Evolutionary conservation across 129 eudicot species (phyloP).

Genomic region (Flaveria brownii): DNA sequence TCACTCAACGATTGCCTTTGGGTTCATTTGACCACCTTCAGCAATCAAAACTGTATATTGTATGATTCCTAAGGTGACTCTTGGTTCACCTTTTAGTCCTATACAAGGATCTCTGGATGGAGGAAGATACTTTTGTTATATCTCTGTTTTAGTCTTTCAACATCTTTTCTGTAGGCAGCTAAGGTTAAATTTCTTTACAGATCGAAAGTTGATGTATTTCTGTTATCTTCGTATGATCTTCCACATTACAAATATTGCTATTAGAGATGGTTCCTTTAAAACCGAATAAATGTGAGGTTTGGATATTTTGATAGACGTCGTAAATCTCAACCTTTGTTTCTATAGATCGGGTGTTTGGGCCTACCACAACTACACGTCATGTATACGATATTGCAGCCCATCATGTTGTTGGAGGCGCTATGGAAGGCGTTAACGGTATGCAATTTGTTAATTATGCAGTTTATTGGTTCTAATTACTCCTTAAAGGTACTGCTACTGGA

Average conservation of each 20-base stretch:
- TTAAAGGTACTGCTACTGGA: slow-evolving; percentile 18
- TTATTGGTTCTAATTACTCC: slow-evolving; percentile 12
- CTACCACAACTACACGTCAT: slow-evolving; percentile 98
- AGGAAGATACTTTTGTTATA: slow-evolving; percentile 3
- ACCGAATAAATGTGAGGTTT: slow-evolving; percentile 7
- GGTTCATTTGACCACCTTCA: not conserved
- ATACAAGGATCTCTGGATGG: not conserved
- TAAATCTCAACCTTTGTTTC: slow-evolving; percentile 12
- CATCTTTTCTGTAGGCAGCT: not conserved
- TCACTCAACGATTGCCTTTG: too few relatives aligned
- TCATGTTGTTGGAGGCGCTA: slow-evolving; percentile 86
- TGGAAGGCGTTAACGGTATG: slow-evolving; percentile 96
- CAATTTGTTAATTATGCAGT: not conserved
- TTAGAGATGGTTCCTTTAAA: slow-evolving; percentile 9
- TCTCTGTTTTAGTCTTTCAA: slow-evolving; percentile 14
- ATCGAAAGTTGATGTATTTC: not conserved
- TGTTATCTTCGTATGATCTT: slow-evolving; percentile 18
- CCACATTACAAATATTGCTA: slow-evolving; percentile 9
- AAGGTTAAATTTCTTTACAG: slow-evolving; percentile 9
- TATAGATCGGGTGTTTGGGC: slow-evolving; percentile 96
- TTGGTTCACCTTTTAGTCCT: slow-evolving; percentile 20
- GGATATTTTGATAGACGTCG: slow-evolving; percentile 20
- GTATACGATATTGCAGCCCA: slow-evolving; percentile 98
- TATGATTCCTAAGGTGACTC: slow-evolving; percentile 12
- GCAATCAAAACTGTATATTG: slow-evolving; percentile 2